A percentile compares a stretch with the other conserved stretches of the same genome.
Evolutionary conservation across 2,329 filamentous ascomycete species (phyloP).

Genomic region (Aspergillus caelatus): DNA sequence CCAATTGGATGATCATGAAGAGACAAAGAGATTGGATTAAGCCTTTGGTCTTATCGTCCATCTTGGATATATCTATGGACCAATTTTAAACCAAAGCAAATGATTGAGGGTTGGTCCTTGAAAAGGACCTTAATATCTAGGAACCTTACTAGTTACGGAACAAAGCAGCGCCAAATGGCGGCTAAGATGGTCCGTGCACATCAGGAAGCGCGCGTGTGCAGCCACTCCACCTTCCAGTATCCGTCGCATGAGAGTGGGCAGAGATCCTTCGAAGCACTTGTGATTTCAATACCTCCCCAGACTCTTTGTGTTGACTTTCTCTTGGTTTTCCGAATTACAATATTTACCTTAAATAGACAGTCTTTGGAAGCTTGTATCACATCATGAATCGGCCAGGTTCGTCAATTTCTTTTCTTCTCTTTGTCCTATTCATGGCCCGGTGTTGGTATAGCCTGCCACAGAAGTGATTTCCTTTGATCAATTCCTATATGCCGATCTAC

Average conservation of each 20-base stretch:
- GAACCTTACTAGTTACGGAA: not conserved
- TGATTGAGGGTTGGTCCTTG: not conserved
- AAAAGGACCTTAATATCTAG: not conserved
- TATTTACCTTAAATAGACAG: slow-evolving; percentile 16
- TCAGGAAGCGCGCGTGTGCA: slow-evolving; percentile 26
- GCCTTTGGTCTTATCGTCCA: not conserved
- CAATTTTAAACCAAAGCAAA: not conserved
- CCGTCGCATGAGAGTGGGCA: slow-evolving; percentile 26
- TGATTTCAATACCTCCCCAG: slow-evolving; percentile 15
- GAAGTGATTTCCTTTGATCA: not conserved
- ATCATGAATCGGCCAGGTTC: slow-evolving; percentile 55
- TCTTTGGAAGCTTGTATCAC: slow-evolving; percentile 18
- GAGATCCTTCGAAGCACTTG: slow-evolving; percentile 21
- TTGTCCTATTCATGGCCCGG: slow-evolving; percentile 20
- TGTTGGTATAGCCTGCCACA: slow-evolving; percentile 13
- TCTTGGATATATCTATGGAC: not conserved
- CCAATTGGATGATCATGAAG: not conserved
- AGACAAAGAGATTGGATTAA: not conserved
- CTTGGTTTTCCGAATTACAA: slow-evolving; percentile 8
- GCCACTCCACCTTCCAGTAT: slow-evolving; percentile 33
- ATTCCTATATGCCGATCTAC: not conserved
- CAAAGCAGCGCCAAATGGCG: not conserved
- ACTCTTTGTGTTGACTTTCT: slow-evolving; percentile 7
- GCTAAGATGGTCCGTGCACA: slow-evolving; percentile 21
- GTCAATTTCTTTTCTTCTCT: slow-evolving; percentile 36